Base-by-base conservation (phyloP, 306 rosid species). In the Glycyrrhiza uralensis region DNA sequence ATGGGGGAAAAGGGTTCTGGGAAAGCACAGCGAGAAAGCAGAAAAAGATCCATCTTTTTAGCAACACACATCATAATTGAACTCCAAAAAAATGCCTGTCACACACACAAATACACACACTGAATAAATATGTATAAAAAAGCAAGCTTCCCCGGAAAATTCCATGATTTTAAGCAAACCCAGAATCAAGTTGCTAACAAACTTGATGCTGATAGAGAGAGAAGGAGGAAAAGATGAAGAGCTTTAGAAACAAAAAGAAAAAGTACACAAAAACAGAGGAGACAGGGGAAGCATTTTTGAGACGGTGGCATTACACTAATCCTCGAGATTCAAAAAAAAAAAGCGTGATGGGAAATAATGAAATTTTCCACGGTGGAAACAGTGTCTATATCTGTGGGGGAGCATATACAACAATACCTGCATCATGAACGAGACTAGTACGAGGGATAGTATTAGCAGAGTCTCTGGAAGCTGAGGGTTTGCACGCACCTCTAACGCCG, bases 401-500 rank as follows among this genome's bases (percentile, higher is more conserved):
- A n/a, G n/a, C n/a, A n/a, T n/a, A n/a, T n/a, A 19, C 28, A 8
- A 14, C 13, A 41, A 29, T 65, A 90, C 98, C 98, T 85, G 97
- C 90, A 74, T 93, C 96, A 80, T 89, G 86, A 70, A 93, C 97
- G 23, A 93, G 90, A 79, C 97, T 88, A 73, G 96, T 75, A 61
- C 98, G 97, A 87, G 98, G 98, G 64, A 93, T 87, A 77, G 90
- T 74, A 84, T 84, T 85, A 68, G 92, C 78, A 72, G 97, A 88
- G 81, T 87, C 87, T 83, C 76, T 87, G 56, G 97, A 83, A 79
- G 87, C 75, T 44, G 96, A 85, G 68, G 97, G 66, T 70, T 88
- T 92, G 89, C 91, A 90, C 73, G 90, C 76, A 42, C 92, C 98
- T 74, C 83, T 81, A 81, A 87, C 91, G 61, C 96, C 82, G 77